phyloP scores from a whole-genome alignment of 2,329 filamentous ascomycete genomes.

The Talaromyces sp. region DNA sequence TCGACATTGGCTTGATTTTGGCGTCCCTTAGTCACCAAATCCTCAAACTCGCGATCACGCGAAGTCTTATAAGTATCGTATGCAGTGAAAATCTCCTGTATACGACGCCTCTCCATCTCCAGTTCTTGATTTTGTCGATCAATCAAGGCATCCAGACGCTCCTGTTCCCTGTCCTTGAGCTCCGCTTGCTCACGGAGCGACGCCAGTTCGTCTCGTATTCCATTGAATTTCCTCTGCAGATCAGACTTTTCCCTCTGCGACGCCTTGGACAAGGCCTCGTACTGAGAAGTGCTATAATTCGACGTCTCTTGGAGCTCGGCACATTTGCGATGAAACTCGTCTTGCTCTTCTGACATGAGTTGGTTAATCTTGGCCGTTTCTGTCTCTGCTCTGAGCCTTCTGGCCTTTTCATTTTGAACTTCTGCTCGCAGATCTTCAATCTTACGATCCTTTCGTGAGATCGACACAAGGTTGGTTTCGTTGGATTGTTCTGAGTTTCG shows the following conservation, averaged over 20 bases:
- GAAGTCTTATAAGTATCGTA: conserved; percentile 41
- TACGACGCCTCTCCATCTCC: conserved; percentile 35
- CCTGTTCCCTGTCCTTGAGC: conserved; percentile 32
- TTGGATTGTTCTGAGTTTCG: conserved; percentile 44
- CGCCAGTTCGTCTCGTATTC: conserved; percentile 32
- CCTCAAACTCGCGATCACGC: conserved; percentile 37
- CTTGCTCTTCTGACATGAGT: conserved; percentile 36
- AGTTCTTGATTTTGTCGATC: conserved; percentile 45
- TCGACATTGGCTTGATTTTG: conserved; percentile 32
- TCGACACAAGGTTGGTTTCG: conserved; percentile 44
- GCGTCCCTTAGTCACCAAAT: conserved; percentile 27
- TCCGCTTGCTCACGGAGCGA: conserved; percentile 32
- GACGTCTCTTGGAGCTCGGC: conserved; percentile 37
- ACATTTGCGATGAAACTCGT: conserved; percentile 36
- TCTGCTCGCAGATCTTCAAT: conserved; percentile 43
- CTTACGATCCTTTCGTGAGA: conserved; percentile 45
- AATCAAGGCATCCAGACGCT: conserved; percentile 41
- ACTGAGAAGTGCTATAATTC: conserved; percentile 37
- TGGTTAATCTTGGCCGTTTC: conserved; percentile 34
- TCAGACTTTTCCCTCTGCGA: conserved; percentile 39
- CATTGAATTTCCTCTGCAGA: conserved; percentile 35
- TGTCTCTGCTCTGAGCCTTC: conserved; percentile 38
- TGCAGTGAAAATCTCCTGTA: conserved; percentile 34
- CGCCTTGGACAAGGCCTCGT: conserved; percentile 39
- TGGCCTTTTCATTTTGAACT: conserved; percentile 38